These are phyloP conservation scores for Coniosporium tulheliwenetii DNA, from an alignment of 2,329 filamentous ascomycete species.

Conservation along the genomic window DNA sequence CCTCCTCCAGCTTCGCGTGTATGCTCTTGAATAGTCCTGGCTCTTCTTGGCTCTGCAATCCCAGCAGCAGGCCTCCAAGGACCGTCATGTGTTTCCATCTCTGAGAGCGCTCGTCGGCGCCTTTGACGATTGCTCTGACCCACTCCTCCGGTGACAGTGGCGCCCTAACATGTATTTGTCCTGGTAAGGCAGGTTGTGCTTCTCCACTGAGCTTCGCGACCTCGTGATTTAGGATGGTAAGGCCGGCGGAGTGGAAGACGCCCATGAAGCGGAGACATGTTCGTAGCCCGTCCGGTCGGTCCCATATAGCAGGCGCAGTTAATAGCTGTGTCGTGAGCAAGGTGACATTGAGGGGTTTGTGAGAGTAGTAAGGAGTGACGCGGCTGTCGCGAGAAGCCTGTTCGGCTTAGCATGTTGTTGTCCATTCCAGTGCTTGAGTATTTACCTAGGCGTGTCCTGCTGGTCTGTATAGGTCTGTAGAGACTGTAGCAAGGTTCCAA, in stretches of 20 bases:
- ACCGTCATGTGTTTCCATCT: slow-evolving; percentile 78
- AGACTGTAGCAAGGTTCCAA: slow-evolving; percentile 50
- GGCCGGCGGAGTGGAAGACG: slow-evolving; percentile 55
- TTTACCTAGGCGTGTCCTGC: slow-evolving; percentile 43
- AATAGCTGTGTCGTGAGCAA: slow-evolving; percentile 59
- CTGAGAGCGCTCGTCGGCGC: slow-evolving; percentile 44
- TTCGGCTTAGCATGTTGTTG: background rate
- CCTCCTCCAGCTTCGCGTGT: slow-evolving; percentile 52
- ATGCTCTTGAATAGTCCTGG: slow-evolving; percentile 48
- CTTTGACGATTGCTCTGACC: slow-evolving; percentile 41
- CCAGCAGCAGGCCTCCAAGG: slow-evolving; percentile 62
- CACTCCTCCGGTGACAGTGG: slow-evolving; percentile 39
- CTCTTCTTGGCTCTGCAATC: slow-evolving; percentile 50
- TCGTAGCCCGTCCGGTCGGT: slow-evolving; percentile 41
- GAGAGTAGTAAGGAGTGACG: slow-evolving; percentile 51
- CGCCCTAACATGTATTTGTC: slow-evolving; percentile 20
- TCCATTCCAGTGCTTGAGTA: slow-evolving; percentile 3
- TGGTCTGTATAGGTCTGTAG: slow-evolving; percentile 42
- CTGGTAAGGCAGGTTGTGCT: slow-evolving; percentile 7
- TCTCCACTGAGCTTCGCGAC: slow-evolving; percentile 13
- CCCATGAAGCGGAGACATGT: slow-evolving; percentile 52
- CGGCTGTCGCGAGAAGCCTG: slow-evolving; percentile 46
- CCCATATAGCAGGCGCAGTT: slow-evolving; percentile 57
- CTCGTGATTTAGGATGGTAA: slow-evolving; percentile 35
- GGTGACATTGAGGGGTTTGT: slow-evolving; percentile 62